phyloP scores from a whole-genome alignment of 1,284 basidiomycete species.

The Fomes fomentarius region DNA sequence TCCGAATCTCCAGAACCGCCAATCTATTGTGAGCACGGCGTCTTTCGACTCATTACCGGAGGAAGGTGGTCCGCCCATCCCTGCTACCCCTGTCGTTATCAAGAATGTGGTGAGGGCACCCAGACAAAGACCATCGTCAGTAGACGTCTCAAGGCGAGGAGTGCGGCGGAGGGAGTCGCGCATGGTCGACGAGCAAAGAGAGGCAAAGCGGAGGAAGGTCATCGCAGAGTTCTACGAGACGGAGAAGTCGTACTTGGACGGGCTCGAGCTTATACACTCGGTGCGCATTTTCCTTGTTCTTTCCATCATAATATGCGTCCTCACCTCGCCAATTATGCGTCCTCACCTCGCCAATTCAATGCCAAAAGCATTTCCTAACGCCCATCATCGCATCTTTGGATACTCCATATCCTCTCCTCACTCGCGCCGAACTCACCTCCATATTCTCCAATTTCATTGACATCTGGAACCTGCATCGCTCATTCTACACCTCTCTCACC shows the following conservation, averaged over 20 bases:
- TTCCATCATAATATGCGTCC: no score
- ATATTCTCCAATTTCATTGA: constrained; percentile 92
- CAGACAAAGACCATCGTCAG: constrained; percentile 30
- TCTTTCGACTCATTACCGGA: constrained; percentile 73
- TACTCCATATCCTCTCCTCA: constrained; percentile 65
- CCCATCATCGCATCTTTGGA: constrained; percentile 76
- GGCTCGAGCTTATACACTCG: constrained; percentile 80
- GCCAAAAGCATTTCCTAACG: constrained; percentile 70
- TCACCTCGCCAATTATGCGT: no score
- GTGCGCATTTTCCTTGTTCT: constrained; percentile 50
- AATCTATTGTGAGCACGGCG: constrained; percentile 67
- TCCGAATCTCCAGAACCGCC: constrained; percentile 55
- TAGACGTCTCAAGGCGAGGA: constrained; percentile 32
- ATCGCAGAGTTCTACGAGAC: constrained; percentile 81
- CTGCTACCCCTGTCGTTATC: constrained; percentile 28
- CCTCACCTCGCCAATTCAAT: no score
- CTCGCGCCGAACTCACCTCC: constrained; percentile 68
- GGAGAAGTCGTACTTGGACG: constrained; percentile 79
- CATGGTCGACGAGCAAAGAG: constrained; percentile 36
- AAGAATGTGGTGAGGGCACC: constrained; percentile 25
- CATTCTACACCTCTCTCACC: constrained; percentile 70
- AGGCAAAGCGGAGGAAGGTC: constrained; percentile 50
- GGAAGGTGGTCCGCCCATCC: constrained; percentile 32
- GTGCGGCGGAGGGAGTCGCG: constrained; percentile 35
- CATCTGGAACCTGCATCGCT: constrained; percentile 86